These are phyloP conservation scores for Aspergillus indologenus DNA, from an alignment of 495 filamentous ascomycete genomes.

Conservation along the genomic window DNA sequence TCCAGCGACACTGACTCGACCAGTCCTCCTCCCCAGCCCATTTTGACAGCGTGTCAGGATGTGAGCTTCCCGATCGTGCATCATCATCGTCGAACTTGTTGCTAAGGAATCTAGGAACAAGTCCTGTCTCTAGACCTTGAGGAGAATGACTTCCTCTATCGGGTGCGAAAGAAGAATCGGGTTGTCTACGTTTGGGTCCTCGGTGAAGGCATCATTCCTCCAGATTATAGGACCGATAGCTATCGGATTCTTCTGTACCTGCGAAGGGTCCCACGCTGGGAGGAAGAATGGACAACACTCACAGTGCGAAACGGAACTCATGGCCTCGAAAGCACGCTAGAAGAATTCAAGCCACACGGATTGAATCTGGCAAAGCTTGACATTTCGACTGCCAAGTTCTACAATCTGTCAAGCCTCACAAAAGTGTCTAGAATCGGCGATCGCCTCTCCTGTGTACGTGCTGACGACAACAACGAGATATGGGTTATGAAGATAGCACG, in stretches of 20 bases:
- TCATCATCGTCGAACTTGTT: no score
- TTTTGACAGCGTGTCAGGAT: no score
- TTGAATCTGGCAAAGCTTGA: slow-evolving; percentile 7
- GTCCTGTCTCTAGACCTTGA: slow-evolving; percentile 16
- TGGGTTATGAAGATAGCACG: slow-evolving; percentile 12
- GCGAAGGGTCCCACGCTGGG: slow-evolving; percentile 10
- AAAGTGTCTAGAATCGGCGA: slow-evolving; percentile 12
- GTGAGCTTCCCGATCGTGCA: no score
- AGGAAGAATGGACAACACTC: slow-evolving; percentile 15
- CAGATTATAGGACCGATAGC: slow-evolving; percentile 9
- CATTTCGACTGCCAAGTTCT: not conserved
- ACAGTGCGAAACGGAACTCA: slow-evolving; percentile 7
- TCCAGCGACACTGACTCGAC: no score
- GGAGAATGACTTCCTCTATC: slow-evolving; percentile 14
- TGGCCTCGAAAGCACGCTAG: slow-evolving; percentile 8
- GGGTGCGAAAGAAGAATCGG: slow-evolving; percentile 11
- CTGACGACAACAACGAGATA: not conserved
- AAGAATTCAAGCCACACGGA: slow-evolving; percentile 12
- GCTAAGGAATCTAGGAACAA: slow-evolving; percentile 7
- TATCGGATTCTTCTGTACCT: slow-evolving; percentile 7
- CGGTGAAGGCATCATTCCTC: slow-evolving; percentile 11
- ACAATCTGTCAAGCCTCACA: slow-evolving; percentile 9
- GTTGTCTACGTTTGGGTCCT: slow-evolving; percentile 11
- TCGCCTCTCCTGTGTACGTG: slow-evolving; percentile 6
- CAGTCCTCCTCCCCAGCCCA: no score